phyloP scores from a whole-genome alignment of 768 basidiomycete genomes.

The Cubamyces lactineus region DNA sequence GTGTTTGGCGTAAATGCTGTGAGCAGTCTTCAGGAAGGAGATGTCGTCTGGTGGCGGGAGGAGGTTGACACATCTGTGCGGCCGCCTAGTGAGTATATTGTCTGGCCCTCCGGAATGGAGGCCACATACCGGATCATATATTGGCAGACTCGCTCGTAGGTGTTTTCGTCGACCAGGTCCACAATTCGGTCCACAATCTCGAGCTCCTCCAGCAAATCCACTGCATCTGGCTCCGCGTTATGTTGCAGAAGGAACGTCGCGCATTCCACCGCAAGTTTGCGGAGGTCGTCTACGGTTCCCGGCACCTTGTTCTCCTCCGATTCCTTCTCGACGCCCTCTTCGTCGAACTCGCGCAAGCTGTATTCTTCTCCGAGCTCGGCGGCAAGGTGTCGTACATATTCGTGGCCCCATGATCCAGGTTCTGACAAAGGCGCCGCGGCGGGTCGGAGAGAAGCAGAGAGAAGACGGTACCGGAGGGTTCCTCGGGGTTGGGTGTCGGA shows the following conservation, averaged over 20 bases:
- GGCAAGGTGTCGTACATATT: slow-evolving; percentile 96
- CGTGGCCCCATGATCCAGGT: slow-evolving; percentile 98
- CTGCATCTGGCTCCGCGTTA: slow-evolving; percentile 98
- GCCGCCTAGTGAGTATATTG: slow-evolving; percentile 14
- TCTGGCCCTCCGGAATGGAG: background rate
- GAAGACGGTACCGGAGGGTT: slow-evolving; percentile 89
- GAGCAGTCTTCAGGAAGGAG: slow-evolving; percentile 85
- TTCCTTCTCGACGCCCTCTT: slow-evolving; percentile 31
- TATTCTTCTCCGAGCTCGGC: slow-evolving; percentile 97
- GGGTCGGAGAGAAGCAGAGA: slow-evolving; percentile 72
- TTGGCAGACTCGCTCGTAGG: slow-evolving; percentile 85
- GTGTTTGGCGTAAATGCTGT: slow-evolving; percentile 85
- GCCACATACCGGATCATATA: slow-evolving; percentile 88
- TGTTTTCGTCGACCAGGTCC: slow-evolving; percentile 83
- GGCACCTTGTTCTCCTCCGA: slow-evolving; percentile 37
- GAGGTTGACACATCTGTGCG: slow-evolving; percentile 77
- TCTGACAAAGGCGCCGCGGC: slow-evolving; percentile 71
- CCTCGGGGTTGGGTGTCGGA: slow-evolving; percentile 97
- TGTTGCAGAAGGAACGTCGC: slow-evolving; percentile 88
- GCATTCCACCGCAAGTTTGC: slow-evolving; percentile 77
- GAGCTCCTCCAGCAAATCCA: slow-evolving; percentile 91
- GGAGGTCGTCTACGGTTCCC: slow-evolving; percentile 76
- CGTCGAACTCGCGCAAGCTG: slow-evolving; percentile 63
- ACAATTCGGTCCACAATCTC: slow-evolving; percentile 85
- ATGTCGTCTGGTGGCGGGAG: slow-evolving; percentile 93